A percentile compares a stretch with the other conserved stretches of the same genome.
Conservation (phyloP, 768 basidiomycete genomes). For the Hydnomerulius pinastri region DNA sequence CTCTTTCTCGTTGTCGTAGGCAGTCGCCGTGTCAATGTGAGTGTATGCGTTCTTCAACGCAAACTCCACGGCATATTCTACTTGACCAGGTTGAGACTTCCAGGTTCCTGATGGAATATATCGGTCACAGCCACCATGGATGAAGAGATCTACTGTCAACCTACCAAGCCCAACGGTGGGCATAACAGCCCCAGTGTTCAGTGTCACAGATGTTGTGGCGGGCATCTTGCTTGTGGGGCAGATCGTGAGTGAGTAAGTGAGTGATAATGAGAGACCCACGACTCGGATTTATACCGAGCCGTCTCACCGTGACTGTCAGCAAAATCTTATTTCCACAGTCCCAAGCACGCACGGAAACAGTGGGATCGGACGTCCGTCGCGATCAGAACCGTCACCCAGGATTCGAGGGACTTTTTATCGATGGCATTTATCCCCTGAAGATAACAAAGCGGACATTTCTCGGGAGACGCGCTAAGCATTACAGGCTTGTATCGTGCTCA, state of each 20-base stretch:
- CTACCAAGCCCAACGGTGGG: constrained; percentile 72
- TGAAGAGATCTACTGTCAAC: no score
- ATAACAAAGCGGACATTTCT: no score
- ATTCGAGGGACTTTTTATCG: no score
- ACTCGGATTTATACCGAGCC: background rate
- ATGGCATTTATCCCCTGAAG: no score
- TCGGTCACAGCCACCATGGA: no score
- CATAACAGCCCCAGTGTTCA: constrained; percentile 80
- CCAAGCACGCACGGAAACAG: background rate
- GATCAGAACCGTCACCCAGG: background rate
- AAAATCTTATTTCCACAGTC: background rate
- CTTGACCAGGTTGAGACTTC: constrained; percentile 68
- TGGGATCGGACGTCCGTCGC: background rate
- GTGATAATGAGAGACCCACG: background rate
- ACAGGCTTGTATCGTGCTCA: no score
- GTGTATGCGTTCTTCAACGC: constrained; percentile 75
- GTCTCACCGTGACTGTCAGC: background rate
- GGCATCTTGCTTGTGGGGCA: constrained; percentile 44
- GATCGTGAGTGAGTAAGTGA: background rate
- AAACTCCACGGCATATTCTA: constrained; percentile 67
- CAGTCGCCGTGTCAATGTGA: constrained; percentile 68
- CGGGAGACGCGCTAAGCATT: no score
- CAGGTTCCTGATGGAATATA: no score
- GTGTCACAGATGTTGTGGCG: constrained; percentile 48
- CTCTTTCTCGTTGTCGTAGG: constrained; percentile 71